Base-by-base conservation (phyloP, 441 rosid species). In the Eutrema salsugineum region DNA sequence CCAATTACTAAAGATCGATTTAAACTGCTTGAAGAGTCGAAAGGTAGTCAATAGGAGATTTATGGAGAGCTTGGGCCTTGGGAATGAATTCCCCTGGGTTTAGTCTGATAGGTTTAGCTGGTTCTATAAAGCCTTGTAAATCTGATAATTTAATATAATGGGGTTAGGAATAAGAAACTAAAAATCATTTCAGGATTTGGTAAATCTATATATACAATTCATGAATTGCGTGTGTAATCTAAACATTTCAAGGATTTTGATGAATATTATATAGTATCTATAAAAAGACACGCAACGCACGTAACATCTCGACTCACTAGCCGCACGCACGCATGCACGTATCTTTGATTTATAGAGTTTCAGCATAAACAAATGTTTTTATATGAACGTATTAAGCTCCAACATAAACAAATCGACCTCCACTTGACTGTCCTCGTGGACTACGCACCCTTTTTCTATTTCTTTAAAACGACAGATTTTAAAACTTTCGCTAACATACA, bases 251-350 rank as follows among this genome's bases (percentile, higher is more conserved):
- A 59, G 50, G 49, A 15, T 32, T 50, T 74, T 58, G 46, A 66
- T 67, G 20, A 43, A 67, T 74, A 74, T 12, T 32, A 43, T 60
- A 75, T 61, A 75, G 78, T 75, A 75, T 75, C 78, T 67, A 68
- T 75, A 60, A 75, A 75, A 68, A 51, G 73, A 42, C 73, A 75
- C 73, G 57, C 78, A 75, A 75, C 73, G 57, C 78, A 75, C 73
- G 73, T 75, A 75, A 61, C 69, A 67, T 75, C 49, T 67, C 64
- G 56, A 60, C 72, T 73, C 35, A 50, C 60, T 43, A 36, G 32
- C 61, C 63, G 27, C 68, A 60, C 68, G 73, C 73, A 74, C 72
- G 68, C 73, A 68, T 58, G 77, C 67, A 59, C 46, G 11, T 47
- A 6, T 38, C 42, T 49, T 51, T 27, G 57, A 67, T 66, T 59